Evolutionary conservation across 495 filamentous ascomycete genomes (phyloP).

Genomic region (Cercophora newfieldiana): DNA sequence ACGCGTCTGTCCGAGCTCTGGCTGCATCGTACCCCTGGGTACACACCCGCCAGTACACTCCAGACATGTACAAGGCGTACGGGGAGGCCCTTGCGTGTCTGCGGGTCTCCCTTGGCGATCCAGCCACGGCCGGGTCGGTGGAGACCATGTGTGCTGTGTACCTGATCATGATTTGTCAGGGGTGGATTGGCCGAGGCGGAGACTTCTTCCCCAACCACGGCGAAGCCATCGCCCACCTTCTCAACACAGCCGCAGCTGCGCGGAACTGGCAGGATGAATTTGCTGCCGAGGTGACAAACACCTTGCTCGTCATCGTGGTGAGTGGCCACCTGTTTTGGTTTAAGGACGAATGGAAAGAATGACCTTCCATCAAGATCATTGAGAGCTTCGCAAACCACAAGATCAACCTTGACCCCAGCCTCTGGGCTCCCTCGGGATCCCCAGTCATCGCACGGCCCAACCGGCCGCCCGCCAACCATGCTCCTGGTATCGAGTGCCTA

Average conservation of each 20-base stretch:
- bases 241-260: constrained; percentile 1
- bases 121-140: constrained; percentile 35
- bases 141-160: constrained; percentile 50
- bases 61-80: constrained; percentile 19
- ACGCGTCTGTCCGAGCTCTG: constrained; percentile 20
- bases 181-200: constrained; percentile 7
- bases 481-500: constrained; percentile 3
- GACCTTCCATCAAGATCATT: neutral
- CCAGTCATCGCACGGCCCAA: neutral
- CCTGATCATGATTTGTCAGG: constrained; percentile 44
- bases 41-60: constrained; percentile 7
- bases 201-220: constrained; percentile 15
- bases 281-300: constrained; percentile 1
- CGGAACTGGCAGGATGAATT: constrained; percentile 9
- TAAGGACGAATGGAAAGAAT: neutral
- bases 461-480: neutral
- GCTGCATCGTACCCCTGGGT: constrained; percentile 7
- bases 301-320: constrained; percentile 3
- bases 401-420: constrained; percentile 14
- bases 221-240: constrained; percentile 14
- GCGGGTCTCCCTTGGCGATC: constrained; percentile 41
- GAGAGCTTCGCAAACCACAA: constrained; percentile 17
- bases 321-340: neutral
- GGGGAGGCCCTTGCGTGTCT: constrained; percentile 28
- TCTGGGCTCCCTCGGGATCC: neutral